phyloP scores from a whole-genome alignment of 1,284 basidiomycete species.

The Gymnopus androsaceus region DNA sequence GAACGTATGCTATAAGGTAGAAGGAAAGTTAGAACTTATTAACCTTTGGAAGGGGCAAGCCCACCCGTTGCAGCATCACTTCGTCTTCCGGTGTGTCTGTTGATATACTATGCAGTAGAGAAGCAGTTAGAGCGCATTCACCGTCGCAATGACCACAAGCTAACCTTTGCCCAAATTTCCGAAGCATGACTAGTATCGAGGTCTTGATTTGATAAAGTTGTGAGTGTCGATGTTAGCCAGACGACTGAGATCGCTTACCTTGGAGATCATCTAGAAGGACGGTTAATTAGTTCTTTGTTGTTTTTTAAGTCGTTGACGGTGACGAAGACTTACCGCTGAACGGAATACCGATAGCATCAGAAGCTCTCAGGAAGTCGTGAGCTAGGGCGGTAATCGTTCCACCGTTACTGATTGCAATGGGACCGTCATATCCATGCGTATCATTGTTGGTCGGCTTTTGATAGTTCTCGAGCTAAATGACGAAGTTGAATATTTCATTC shows the following conservation, averaged over 20 bases:
- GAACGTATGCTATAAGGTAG: conserved; percentile 54
- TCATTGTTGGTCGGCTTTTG: conserved; percentile 64
- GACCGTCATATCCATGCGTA: conserved; percentile 69
- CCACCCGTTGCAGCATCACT: conserved; percentile 70
- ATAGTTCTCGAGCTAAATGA: conserved; percentile 65
- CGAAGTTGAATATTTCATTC: conserved; percentile 8
- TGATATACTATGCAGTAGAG: no score
- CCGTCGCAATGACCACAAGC: no score
- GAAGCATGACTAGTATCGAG: conserved; percentile 62
- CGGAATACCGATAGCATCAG: conserved; percentile 63
- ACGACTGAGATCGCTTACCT: conserved; percentile 31
- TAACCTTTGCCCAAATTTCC: conserved; percentile 75
- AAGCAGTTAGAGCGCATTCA: no score
- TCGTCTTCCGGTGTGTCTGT: conserved; percentile 69
- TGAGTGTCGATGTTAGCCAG: not conserved
- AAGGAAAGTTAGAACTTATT: conserved; percentile 2
- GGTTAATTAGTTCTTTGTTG: no score
- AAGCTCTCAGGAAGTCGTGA: conserved; percentile 68
- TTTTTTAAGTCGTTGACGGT: no score
- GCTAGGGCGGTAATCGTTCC: conserved; percentile 62
- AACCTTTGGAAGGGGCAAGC: conserved; percentile 12
- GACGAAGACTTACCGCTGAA: conserved; percentile 64
- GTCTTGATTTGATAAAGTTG: conserved; percentile 35
- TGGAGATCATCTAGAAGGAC: conserved; percentile 60
- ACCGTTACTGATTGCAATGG: conserved; percentile 71